These are phyloP conservation scores for Leccinum ochraceum DNA, from an alignment of 768 basidiomycete genomes.

Conservation along the genomic window DNA sequence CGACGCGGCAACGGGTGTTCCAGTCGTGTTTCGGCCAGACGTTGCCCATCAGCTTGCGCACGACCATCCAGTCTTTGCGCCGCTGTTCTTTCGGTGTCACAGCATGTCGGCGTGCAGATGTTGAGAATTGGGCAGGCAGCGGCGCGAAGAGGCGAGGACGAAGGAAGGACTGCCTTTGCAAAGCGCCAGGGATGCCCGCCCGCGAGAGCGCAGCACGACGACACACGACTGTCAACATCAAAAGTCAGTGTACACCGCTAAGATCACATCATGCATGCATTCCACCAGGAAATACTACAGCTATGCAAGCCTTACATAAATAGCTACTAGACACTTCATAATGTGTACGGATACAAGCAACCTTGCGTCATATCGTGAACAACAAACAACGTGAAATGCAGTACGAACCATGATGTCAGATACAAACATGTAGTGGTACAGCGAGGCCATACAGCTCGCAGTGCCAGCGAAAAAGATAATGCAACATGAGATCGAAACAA, in stretches of 20 bases:
- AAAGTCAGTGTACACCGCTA: background rate
- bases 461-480: slow-evolving; percentile 4
- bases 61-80: slow-evolving; percentile 82
- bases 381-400: slow-evolving; percentile 9
- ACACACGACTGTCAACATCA: slow-evolving; percentile 26
- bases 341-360: slow-evolving; percentile 9
- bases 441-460: slow-evolving; percentile 14
- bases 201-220: slow-evolving; percentile 27
- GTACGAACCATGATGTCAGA: slow-evolving; percentile 8
- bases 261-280: background rate
- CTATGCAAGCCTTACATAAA: background rate
- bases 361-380: background rate
- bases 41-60: slow-evolving; percentile 79
- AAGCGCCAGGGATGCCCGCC: background rate
- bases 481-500: slow-evolving; percentile 9
- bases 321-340: background rate
- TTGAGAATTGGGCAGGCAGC: slow-evolving; percentile 16
- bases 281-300: slow-evolving; percentile 3
- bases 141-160: background rate
- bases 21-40: slow-evolving; percentile 92
- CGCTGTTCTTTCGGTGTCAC: slow-evolving; percentile 51
- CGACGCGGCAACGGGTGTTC: slow-evolving; percentile 77
- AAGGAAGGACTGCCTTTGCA: slow-evolving; percentile 11
- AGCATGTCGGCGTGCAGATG: slow-evolving; percentile 18
- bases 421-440: slow-evolving; percentile 26